Evolutionary conservation across 495 filamentous ascomycete genomes (phyloP).

Genomic region (Tuber brumale): DNA sequence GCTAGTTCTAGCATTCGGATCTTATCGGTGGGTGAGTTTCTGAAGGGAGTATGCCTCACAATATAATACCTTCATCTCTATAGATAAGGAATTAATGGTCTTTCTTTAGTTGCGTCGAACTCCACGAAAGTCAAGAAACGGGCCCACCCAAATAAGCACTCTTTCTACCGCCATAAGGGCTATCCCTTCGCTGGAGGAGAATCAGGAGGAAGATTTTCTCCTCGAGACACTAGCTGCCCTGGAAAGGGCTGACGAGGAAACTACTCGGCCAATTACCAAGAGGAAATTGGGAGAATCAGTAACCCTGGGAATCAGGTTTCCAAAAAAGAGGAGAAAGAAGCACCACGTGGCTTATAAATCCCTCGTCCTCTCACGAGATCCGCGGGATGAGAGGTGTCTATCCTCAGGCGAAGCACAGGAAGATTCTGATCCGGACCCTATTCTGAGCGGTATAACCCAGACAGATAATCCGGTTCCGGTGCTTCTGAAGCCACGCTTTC

Average conservation of each 20-base stretch:
- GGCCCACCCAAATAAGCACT: not conserved
- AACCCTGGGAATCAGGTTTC: not conserved
- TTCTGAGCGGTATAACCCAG: not conserved
- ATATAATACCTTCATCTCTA: not conserved
- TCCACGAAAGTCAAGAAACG: slow-evolving; percentile 17
- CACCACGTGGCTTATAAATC: slow-evolving; percentile 29
- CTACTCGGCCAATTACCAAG: slow-evolving; percentile 7
- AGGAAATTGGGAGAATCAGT: slow-evolving; percentile 6
- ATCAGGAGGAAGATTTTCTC: slow-evolving; percentile 13
- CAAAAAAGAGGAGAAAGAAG: slow-evolving; percentile 24
- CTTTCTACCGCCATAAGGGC: not conserved
- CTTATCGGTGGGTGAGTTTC: slow-evolving; percentile 17
- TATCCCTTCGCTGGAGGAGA: slow-evolving; percentile 1
- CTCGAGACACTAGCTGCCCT: slow-evolving; percentile 18
- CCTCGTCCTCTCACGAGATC: slow-evolving; percentile 24
- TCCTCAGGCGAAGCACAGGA: not conserved
- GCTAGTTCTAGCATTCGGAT: not conserved
- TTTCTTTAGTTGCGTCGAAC: slow-evolving; percentile 10
- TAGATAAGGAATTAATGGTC: not conserved
- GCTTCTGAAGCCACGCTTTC: slow-evolving; percentile 14
- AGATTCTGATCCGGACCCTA: slow-evolving; percentile 7
- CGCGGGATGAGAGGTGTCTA: slow-evolving; percentile 12
- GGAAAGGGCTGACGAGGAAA: slow-evolving; percentile 1
- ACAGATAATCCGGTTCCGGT: not conserved
- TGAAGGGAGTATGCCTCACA: slow-evolving; percentile 17